Evolutionary conservation across 139 green algal species (phyloP).

Genomic region (Pleodorina starrii): DNA sequence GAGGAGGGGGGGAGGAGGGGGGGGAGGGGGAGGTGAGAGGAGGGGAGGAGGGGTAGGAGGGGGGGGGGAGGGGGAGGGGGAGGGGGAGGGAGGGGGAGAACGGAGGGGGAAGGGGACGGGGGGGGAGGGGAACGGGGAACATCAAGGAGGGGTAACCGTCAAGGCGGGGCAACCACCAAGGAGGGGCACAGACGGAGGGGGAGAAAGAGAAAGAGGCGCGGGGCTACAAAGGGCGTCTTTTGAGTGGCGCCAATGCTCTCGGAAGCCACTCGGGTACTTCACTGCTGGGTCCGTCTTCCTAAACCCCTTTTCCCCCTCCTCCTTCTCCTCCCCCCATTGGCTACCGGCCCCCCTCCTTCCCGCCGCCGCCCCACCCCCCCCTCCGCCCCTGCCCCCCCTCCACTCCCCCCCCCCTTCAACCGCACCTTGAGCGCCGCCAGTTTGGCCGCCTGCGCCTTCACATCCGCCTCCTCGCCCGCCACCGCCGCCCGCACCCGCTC

Average conservation of each 20-base stretch:
- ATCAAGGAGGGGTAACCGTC: too few species aligned
- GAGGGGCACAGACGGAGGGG: too few species aligned
- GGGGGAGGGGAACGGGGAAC: too few species aligned
- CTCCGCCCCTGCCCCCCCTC: not conserved
- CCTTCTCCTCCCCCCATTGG: not conserved
- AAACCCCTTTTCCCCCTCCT: not conserved
- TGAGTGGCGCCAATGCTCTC: too few species aligned
- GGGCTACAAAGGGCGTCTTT: too few species aligned
- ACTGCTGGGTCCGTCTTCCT: too few species aligned
- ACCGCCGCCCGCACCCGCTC: constrained; percentile 76
- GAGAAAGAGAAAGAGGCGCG: too few species aligned
- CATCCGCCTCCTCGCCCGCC: constrained; percentile 74
- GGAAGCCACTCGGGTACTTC: too few species aligned
- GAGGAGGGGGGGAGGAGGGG: not conserved
- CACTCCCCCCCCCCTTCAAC: constrained; percentile 1
- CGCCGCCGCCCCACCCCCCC: too few species aligned
- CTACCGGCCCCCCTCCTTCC: not conserved
- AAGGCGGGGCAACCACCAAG: too few species aligned
- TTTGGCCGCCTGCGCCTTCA: constrained; percentile 41
- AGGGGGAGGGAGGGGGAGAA: too few species aligned
- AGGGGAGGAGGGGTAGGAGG: not conserved
- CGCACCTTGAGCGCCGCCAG: constrained; percentile 35
- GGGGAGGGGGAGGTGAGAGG: not conserved
- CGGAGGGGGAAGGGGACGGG: not conserved
- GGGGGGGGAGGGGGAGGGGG: not conserved